Base-by-base conservation (phyloP, 2,329 filamentous ascomycete species). In the Sporothrix humicola region DNA sequence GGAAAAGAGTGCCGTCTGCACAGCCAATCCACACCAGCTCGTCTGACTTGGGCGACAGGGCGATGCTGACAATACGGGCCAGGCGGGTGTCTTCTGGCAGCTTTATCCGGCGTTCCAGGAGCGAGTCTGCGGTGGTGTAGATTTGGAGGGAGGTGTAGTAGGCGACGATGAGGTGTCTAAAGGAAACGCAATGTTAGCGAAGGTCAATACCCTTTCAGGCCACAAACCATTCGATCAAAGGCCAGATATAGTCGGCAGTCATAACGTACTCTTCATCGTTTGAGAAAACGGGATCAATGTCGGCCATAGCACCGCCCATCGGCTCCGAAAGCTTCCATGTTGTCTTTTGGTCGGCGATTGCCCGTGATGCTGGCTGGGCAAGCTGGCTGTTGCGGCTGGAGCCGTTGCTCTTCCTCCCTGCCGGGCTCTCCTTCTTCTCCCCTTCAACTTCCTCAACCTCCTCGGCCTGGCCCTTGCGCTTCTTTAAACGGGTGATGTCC, bases 61-160 rank as follows among this genome's bases (percentile, higher is more conserved):
- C 80, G 4, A 81, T 79, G 6, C 83, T 78, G 5, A 84, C 80
- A 44, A 85, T 80, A 79, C 58, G 79, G 77, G 73, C 80, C 73
- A 58, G 73, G 75, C 52, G 79, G 63, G 80, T 75, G n/a, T 77
- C 75, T n/a, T 77, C 77, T 8, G 77, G 84, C 76, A 91, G 83
- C 13, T 87, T 83, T 68, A 98, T 91, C 73, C 90, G 89, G 77
- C 93, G 90, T 63, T 93, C 85, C 26, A 97, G 88, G 69, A 97
- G 88, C 1, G 96, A 98, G 72, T 94, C 94, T 76, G 89, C 85
- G 44, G 93, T 89, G 1, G 93, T 92, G 82, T 96, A 97, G 37
- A 97, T 87, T 80, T 94, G 92, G 72, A 98, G 85, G 10, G 91
- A 91, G 42, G 89, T 91, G 74, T 90, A 88, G 78, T 93, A 93